phyloP scores from a whole-genome alignment of 2,329 filamentous ascomycete species.

The Aschersonia sp. region DNA sequence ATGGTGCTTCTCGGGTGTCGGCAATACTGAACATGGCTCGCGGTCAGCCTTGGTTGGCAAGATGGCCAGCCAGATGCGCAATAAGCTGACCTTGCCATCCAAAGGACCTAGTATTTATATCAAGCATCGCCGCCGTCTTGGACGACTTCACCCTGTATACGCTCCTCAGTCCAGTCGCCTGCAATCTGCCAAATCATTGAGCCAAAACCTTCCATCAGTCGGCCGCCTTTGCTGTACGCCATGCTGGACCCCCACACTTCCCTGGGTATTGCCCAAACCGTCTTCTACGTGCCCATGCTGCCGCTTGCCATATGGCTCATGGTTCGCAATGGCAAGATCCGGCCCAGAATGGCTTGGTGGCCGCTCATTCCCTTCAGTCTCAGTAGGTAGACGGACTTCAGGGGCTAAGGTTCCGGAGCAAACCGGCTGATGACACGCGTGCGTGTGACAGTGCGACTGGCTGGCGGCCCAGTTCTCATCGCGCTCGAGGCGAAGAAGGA shows the following conservation, averaged over 20 bases:
- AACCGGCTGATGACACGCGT: too few relatives aligned
- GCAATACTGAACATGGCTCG: too few relatives aligned
- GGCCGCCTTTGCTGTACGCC: not conserved
- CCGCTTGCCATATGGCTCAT: constrained; percentile 10
- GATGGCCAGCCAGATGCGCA: too few relatives aligned
- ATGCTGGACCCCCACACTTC: constrained; percentile 10
- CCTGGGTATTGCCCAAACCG: constrained; percentile 11
- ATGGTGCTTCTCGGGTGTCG: too few relatives aligned
- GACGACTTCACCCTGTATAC: not conserved
- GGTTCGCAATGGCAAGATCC: constrained; percentile 11
- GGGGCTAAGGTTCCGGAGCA: too few relatives aligned
- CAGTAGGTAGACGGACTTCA: constrained; percentile 4
- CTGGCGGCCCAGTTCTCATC: constrained; percentile 13
- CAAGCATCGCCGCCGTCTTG: too few relatives aligned
- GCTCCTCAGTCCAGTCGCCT: not conserved
- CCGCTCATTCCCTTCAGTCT: constrained; percentile 11
- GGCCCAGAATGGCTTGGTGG: constrained; percentile 14
- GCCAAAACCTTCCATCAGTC: not conserved
- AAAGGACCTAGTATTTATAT: too few relatives aligned
- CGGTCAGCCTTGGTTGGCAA: too few relatives aligned
- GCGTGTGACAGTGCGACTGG: constrained; percentile 10
- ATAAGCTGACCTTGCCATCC: too few relatives aligned
- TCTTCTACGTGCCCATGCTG: constrained; percentile 13
- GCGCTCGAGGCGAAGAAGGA: constrained; percentile 7
- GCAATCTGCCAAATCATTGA: too few relatives aligned